Base-by-base conservation (phyloP, 768 basidiomycete species). In the Coprinopsis cinerea region DNA sequence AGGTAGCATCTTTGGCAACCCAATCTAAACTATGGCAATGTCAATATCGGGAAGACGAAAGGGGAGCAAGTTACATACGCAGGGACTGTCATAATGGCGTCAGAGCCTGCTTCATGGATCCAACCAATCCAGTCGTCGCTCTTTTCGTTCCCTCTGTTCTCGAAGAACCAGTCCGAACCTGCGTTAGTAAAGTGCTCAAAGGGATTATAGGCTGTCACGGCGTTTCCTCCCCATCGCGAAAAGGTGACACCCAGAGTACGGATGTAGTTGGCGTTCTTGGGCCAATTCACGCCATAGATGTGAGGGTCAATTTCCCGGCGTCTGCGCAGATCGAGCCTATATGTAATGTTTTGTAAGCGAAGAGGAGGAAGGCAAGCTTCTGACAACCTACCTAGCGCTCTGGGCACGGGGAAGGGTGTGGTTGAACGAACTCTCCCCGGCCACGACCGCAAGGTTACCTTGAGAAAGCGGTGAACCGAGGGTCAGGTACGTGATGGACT, bases 231-330 rank as follows among this genome's bases (percentile, higher is more conserved):
- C 77, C 77, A 78, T 35, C 77, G 72, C 42, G 71, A 70, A 44
- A 78, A 66, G 5, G 76, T 72, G 4, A 76, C 66, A 44, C 78
- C 78, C 17, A 79, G 64, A 48, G 72, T 64, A 32, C 73, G 55
- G 52, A 80, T 71, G 57, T 77, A 77, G 44, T 61, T 57, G 7
- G 71, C 70, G 44, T 59, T 65, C 0, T 75, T 68, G 1, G 78
- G 77, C 67, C 76, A 80, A 60, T 79, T 79, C 52, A 79, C 73
- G 41, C 78, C 78, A 50, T 80, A 80, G 39, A 79, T 69, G 36
- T 63, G 60, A 1, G 75, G 71, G 49, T 67, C 72, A 54, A 79
- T 79, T n/a, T 69, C 57, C 23, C 65, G 34, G 70, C 69, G 53
- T 74, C 66, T 44, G 70, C 73, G 48, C 46, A 52, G 11, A 35